phyloP scores from a whole-genome alignment of 1,284 basidiomycete genomes.

The Grifola frondosa region DNA sequence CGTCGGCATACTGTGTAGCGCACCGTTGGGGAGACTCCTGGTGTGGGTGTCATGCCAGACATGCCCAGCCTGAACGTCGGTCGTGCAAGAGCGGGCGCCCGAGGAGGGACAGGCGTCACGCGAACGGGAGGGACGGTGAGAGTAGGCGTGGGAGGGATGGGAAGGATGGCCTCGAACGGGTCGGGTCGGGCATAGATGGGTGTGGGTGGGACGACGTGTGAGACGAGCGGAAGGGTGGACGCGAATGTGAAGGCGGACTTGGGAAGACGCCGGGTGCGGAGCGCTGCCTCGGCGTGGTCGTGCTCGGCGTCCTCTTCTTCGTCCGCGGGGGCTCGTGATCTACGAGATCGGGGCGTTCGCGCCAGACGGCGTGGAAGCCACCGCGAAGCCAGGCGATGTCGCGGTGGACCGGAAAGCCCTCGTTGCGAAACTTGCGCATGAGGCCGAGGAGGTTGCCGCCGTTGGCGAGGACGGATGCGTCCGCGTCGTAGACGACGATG shows the following conservation, averaged over 20 bases:
- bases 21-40: constrained; percentile 11
- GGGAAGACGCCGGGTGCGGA: constrained; percentile 63
- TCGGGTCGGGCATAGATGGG: constrained; percentile 7
- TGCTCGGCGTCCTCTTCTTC: constrained; percentile 51
- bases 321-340: constrained; percentile 48
- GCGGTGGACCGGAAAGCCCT: constrained; percentile 58
- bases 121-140: constrained; percentile 3
- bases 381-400: constrained; percentile 74
- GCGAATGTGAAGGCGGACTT: constrained; percentile 61
- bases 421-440: constrained; percentile 80
- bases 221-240: constrained; percentile 42
- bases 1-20: constrained; percentile 21
- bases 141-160: constrained; percentile 7
- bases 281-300: constrained; percentile 25
- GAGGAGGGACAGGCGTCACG: too few relatives aligned
- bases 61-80: constrained; percentile 5
- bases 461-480: constrained; percentile 58
- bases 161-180: constrained; percentile 5
- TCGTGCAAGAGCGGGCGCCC: constrained; percentile 4
- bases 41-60: background rate
- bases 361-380: constrained; percentile 73
- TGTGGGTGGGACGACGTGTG: constrained; percentile 10
- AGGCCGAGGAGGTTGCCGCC: constrained; percentile 76
- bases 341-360: constrained; percentile 51
- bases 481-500: constrained; percentile 84